These are phyloP conservation scores for Cubamyces lactineus DNA, from an alignment of 768 basidiomycete genomes.

Conservation along the genomic window DNA sequence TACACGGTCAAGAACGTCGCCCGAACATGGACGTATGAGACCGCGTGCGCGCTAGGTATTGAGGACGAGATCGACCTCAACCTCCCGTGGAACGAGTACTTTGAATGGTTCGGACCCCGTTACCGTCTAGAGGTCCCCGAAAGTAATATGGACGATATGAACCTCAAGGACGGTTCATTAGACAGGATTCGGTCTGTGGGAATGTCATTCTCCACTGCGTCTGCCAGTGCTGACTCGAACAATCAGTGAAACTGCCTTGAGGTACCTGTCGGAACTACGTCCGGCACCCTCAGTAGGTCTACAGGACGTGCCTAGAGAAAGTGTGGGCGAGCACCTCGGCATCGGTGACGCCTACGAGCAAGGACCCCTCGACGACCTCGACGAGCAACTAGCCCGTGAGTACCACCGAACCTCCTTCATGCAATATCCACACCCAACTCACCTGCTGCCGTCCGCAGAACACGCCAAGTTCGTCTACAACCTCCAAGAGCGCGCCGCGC, in stretches of 20 bases:
- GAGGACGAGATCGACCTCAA: constrained; percentile 78
- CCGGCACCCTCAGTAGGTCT: constrained; percentile 86
- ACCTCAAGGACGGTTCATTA: constrained; percentile 77
- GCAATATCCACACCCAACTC: not conserved
- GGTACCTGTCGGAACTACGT: constrained; percentile 59
- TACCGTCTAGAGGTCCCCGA: constrained; percentile 89
- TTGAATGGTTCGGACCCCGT: constrained; percentile 97
- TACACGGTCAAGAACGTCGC: constrained; percentile 98
- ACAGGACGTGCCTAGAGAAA: constrained; percentile 80
- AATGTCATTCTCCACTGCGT: not conserved
- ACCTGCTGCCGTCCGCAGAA: constrained; percentile 45
- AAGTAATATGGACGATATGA: constrained; percentile 96
- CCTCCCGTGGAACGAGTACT: constrained; percentile 85
- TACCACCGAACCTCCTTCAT: constrained; percentile 6
- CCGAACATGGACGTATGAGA: constrained; percentile 95
- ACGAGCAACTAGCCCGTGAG: constrained; percentile 72
- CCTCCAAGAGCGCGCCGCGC: constrained; percentile 32
- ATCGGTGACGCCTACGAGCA: constrained; percentile 54
- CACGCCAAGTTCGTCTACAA: constrained; percentile 64
- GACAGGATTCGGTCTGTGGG: constrained; percentile 72
- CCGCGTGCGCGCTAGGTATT: constrained; percentile 91
- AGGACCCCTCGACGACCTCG: constrained; percentile 57
- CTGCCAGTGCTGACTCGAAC: not conserved
- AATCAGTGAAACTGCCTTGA: constrained; percentile 36
- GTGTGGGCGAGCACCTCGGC: constrained; percentile 64